Evolutionary conservation across 1,139 yeast species (phyloP), one percentile per base, ranked within the genome.

Genomic region (Geotrichum carabidarum): DNA sequence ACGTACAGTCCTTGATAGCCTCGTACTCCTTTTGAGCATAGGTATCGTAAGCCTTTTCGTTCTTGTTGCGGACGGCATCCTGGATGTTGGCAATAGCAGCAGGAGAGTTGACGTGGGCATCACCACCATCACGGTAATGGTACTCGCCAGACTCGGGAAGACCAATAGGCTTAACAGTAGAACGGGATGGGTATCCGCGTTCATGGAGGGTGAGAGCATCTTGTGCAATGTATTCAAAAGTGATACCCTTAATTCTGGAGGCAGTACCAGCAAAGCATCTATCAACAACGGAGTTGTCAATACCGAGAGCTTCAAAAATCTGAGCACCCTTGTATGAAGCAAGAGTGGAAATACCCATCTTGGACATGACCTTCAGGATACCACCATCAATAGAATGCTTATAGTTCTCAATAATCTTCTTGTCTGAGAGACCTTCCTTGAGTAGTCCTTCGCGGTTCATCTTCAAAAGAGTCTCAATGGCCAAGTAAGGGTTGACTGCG

Each of bases 121-220:
- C 96, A 62, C 98, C 99, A 68, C 98, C 98, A 69, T 93, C 98
- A 76, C 98, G 84, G 95, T 96, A 93, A 73, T 90, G 95, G 69
- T 90, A 93, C 71, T 91, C 98, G 72, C 99, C 99, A 58, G 94
- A 82, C 72, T 93, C 98, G 43, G 96, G 95, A 59, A 93, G 78
- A 30, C 87, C 88, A 44, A 78, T 71, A 32, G 93, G 91, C 65
- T 81, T 79, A 59, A 86, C 72, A 37, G 91, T 84, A 22, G 77
- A 80, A 68, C 96, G 81, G 43, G 81, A 68, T 54, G 98, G 97
- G 71, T 76, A 93, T 22, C 97, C 98, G 63, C 90, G 81, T 69
- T 88, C 96, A 71, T 93, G 99, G 73, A 93, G 72, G 36, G 96
- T 80, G 71, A 93, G 84, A 0, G 98, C 96, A 73, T 93, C 99